Conservation (phyloP, 371 early-diverging fungal genomes). For the Smittium mucronatum region DNA sequence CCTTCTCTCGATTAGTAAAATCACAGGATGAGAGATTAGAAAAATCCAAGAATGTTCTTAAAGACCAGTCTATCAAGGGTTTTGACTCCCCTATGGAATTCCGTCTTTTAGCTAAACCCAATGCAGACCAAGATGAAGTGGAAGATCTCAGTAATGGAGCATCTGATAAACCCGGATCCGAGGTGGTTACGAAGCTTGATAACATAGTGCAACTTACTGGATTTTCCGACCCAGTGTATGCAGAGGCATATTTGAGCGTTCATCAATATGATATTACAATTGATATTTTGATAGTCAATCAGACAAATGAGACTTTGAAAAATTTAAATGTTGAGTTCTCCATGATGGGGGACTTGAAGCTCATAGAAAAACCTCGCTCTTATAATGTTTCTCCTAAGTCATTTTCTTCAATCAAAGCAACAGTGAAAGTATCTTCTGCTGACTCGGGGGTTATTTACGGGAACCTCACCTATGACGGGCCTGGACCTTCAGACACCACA, state of each 20-base stretch:
- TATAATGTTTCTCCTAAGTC: slow-evolving; percentile 84
- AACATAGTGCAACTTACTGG: slow-evolving; percentile 93
- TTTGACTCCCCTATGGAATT: slow-evolving; percentile 81
- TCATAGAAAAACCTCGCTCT: slow-evolving; percentile 87
- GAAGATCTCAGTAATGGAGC: slow-evolving; percentile 8
- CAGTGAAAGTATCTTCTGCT: slow-evolving; percentile 94
- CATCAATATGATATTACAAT: slow-evolving; percentile 94
- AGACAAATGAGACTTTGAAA: slow-evolving; percentile 90
- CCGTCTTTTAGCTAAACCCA: slow-evolving; percentile 63
- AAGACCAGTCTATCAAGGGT: slow-evolving; percentile 50
- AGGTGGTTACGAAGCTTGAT: slow-evolving; percentile 49
- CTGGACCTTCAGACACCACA: slow-evolving; percentile 62
- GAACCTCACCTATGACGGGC: slow-evolving; percentile 90
- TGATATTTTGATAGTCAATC: slow-evolving; percentile 96
- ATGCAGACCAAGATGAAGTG: slow-evolving; percentile 1
- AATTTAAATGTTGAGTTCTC: slow-evolving; percentile 95
- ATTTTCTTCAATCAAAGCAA: slow-evolving; percentile 87
- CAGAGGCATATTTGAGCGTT: slow-evolving; percentile 93
- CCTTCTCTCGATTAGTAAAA: slow-evolving; percentile 66
- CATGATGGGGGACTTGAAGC: slow-evolving; percentile 89
- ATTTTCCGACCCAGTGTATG: slow-evolving; percentile 96
- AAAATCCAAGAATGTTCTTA: slow-evolving; percentile 28
- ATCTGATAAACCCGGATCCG: slow-evolving; percentile 34
- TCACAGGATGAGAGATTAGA: slow-evolving; percentile 43
- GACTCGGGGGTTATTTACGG: slow-evolving; percentile 96